Evolutionary conservation across 2,329 filamentous ascomycete genomes (phyloP).

Genomic region (Colletotrichum brevisporum): DNA sequence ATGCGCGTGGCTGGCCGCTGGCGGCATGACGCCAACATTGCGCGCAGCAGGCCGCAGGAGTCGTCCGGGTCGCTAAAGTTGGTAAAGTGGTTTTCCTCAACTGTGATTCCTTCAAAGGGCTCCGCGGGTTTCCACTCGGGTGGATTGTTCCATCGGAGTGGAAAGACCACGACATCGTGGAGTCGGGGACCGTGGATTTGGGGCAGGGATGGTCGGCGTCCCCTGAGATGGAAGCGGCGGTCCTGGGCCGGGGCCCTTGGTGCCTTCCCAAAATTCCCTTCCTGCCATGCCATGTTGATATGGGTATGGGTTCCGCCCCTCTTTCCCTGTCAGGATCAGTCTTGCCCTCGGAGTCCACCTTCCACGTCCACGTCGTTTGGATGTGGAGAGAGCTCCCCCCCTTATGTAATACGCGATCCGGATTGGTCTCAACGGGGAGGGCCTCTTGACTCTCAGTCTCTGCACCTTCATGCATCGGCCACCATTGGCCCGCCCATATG

Average conservation of each 20-base stretch:
- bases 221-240: not conserved
- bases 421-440: constrained; percentile 17
- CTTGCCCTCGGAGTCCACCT: not conserved
- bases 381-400: constrained; percentile 16
- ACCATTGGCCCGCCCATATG: constrained; percentile 20
- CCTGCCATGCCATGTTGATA: no score
- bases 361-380: not conserved
- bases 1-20: constrained; percentile 40
- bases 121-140: constrained; percentile 28
- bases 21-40: constrained; percentile 23
- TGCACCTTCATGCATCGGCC: constrained; percentile 12
- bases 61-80: not conserved
- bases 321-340: no score
- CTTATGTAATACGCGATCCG: constrained; percentile 28
- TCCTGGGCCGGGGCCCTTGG: constrained; percentile 22
- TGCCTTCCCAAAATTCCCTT: no score
- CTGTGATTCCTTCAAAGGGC: constrained; percentile 6
- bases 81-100: not conserved
- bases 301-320: no score
- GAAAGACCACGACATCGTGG: constrained; percentile 34
- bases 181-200: constrained; percentile 15
- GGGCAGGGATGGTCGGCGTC: constrained; percentile 23
- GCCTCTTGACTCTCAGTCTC: not conserved
- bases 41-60: not conserved
- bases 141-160: constrained; percentile 37